These are phyloP conservation scores for Paramecium primaurelia DNA, from an alignment of 73 alveolate genomes.

Conservation along the genomic window DNA sequence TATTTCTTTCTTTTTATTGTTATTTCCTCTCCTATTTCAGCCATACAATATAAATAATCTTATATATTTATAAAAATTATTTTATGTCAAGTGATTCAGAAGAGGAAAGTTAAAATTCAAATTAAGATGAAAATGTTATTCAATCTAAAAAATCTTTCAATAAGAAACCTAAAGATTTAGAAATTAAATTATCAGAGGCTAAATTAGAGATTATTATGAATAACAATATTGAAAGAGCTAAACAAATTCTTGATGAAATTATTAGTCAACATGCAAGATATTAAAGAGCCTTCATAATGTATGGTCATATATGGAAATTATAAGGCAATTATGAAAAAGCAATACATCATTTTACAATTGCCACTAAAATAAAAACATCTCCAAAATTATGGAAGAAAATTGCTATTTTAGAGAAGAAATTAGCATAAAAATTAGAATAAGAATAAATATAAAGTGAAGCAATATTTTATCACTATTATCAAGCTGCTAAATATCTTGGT, in stretches of 20 bases:
- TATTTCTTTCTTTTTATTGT: conserved; percentile 10
- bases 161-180: background rate
- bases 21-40: background rate
- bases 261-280: background rate
- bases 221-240: background rate
- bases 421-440: background rate
- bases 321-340: background rate
- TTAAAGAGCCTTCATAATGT: background rate
- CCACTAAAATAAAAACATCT: background rate
- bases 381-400: background rate
- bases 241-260: background rate
- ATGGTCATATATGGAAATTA: background rate
- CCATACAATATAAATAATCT: background rate
- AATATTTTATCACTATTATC: background rate
- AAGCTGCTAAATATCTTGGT: conserved; percentile 6
- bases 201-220: background rate
- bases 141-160: background rate
- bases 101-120: background rate
- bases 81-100: conserved; percentile 10
- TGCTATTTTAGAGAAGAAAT: background rate
- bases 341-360: background rate
- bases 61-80: background rate
- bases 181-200: background rate
- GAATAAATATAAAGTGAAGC: background rate
- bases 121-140: background rate